These are phyloP conservation scores for Ajuga chamaepitys DNA, from an alignment of 257 asterid genomes.

Conservation along the genomic window DNA sequence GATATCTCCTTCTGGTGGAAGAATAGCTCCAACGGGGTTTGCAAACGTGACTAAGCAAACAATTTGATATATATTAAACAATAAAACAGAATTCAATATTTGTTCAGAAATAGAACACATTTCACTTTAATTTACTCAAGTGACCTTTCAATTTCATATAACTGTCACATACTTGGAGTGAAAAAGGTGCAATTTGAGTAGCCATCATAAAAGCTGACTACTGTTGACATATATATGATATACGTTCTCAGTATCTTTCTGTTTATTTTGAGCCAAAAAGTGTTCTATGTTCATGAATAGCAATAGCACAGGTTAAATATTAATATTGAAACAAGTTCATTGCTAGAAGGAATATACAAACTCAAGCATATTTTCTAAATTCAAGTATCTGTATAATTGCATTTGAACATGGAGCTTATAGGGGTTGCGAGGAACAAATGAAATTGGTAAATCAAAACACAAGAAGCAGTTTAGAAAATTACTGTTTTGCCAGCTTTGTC, in stretches of 20 bases:
- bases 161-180: not conserved
- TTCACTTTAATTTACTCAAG: not conserved
- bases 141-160: not conserved
- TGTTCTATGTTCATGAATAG: not conserved
- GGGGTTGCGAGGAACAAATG: not conserved
- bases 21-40: not conserved
- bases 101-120: no score
- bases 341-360: not conserved
- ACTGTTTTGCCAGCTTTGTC: constrained; percentile 97
- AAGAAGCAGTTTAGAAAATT: constrained; percentile 18
- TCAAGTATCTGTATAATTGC: not conserved
- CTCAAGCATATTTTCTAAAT: not conserved
- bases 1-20: not conserved
- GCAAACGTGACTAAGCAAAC: not conserved
- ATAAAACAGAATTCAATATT: not conserved
- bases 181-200: not conserved
- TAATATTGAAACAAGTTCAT: not conserved
- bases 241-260: not conserved
- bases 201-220: not conserved
- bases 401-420: not conserved
- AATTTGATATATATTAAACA: not conserved
- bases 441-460: not conserved
- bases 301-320: not conserved
- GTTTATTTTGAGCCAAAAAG: not conserved
- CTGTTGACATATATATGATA: not conserved